Evolutionary conservation across 805 yeast species (phyloP).

Genomic region (Teunomyces tritomae): DNA sequence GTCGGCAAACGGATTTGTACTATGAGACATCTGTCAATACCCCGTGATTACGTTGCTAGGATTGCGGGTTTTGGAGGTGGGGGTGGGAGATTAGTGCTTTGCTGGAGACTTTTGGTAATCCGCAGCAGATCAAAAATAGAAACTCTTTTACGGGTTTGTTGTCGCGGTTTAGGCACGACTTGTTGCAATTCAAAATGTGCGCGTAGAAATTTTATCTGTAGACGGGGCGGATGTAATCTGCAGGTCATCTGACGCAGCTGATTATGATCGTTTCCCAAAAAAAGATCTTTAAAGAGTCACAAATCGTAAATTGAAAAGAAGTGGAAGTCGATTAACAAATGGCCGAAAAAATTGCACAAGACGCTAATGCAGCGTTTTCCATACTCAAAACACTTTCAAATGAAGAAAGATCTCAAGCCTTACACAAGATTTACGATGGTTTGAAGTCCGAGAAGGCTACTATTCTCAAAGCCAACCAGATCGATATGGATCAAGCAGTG

Average conservation of each 20-base stretch:
- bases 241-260: not conserved
- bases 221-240: not conserved
- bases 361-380: constrained; percentile 82
- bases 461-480: constrained; percentile 68
- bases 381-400: constrained; percentile 74
- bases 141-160: not conserved
- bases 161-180: not conserved
- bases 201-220: not conserved
- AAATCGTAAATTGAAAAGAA: too few species aligned
- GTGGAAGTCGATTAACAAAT: constrained; percentile 15
- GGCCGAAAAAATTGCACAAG: constrained; percentile 77
- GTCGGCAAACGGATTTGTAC: constrained; percentile 11
- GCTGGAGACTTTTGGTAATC: not conserved
- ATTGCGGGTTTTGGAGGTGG: not conserved
- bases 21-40: constrained; percentile 3
- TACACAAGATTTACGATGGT: constrained; percentile 69
- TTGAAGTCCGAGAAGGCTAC: constrained; percentile 55
- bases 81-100: not conserved
- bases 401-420: constrained; percentile 69
- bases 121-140: constrained; percentile 1
- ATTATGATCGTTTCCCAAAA: too few species aligned
- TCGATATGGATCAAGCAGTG: constrained; percentile 71
- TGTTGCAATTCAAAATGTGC: not conserved
- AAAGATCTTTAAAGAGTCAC: too few species aligned
- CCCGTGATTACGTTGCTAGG: not conserved